Evolutionary conservation across 192 early-diverging fungal genomes (phyloP), one percentile per base, ranked within the genome.

Genomic region (Coemansia sp.): DNA sequence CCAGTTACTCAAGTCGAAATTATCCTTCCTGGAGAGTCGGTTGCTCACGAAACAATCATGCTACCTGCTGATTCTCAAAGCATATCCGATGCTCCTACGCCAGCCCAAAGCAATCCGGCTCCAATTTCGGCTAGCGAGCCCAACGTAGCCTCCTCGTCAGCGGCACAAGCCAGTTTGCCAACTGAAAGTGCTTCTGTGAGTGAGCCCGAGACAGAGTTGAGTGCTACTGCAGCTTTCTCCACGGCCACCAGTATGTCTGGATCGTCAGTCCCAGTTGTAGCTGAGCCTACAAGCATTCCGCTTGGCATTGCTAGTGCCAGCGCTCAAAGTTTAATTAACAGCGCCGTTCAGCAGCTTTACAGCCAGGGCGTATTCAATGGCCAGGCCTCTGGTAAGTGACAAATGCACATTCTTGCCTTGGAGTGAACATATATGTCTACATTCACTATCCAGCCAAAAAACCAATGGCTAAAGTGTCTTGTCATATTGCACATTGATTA

Each of bases 1-100:
- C 77, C 64, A 2, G 67, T 68, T 5, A 80, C 77, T 26, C 56
- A 80, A 35, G 73, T 80, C 17, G 77, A 80, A 15, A 70, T 80
- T 18, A 80, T 80, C 40, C 68, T 80, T 54, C 77, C 77, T 3
- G 77, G 77, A 1, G 65, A 74, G 3, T 67, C 71, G 1, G 63
- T 32, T 26, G 68, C 60, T 4, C 77, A 80, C 41, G 67, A 80
- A 27, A 80, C 77, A 0, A 68, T 80, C 17, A 35, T 70, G 19
- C 41, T 80, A 18, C 58, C 77, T 9, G 71, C 53, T 0, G 53
- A 46, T 8, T 35, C 52, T n/a, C 8, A 35, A 34, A 14, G 52
- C 8, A 32, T 4, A 19, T 53, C 52, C 19, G 52, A 3, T 34
- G 9, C 33, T 8, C 52, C 38, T n/a, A 39, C 15, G 3, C 9